Evolutionary conservation across 2,329 filamentous ascomycete genomes (phyloP).

Genomic region (Monosporascus cannonballus): DNA sequence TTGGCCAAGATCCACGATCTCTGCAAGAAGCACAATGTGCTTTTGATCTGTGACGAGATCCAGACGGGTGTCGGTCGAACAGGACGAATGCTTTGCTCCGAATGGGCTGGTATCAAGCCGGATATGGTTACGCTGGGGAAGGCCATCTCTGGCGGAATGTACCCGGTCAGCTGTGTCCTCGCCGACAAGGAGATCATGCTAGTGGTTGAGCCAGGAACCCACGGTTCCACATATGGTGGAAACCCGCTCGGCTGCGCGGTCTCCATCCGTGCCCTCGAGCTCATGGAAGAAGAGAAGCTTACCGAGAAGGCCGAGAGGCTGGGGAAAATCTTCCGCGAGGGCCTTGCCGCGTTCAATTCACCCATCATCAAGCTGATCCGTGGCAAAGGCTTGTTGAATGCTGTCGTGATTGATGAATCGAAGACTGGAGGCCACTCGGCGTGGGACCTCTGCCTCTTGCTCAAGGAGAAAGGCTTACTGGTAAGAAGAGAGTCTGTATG

Average conservation of each 20-base stretch:
- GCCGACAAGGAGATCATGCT: conserved; percentile 89
- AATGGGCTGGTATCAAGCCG: conserved; percentile 93
- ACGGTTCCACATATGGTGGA: conserved; percentile 96
- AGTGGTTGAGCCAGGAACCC: conserved; percentile 90
- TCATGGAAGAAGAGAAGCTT: conserved; percentile 87
- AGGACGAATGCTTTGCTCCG: conserved; percentile 84
- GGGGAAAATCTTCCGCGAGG: conserved; percentile 76
- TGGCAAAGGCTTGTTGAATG: conserved; percentile 91
- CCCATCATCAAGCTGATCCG: conserved; percentile 78
- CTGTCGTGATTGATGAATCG: conserved; percentile 89
- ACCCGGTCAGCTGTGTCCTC: conserved; percentile 93
- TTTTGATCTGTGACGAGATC: conserved; percentile 97
- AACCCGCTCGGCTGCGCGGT: conserved; percentile 95
- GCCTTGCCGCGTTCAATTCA: conserved; percentile 67
- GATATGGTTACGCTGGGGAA: conserved; percentile 94
- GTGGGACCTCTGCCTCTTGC: conserved; percentile 92
- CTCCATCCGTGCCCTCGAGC: conserved; percentile 88
- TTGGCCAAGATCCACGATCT: conserved; percentile 72
- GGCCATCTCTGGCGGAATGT: conserved; percentile 97
- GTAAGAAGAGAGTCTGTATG: conserved; percentile 45
- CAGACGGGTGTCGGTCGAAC: conserved; percentile 96
- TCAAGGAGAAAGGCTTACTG: conserved; percentile 92
- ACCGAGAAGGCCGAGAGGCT: conserved; percentile 75
- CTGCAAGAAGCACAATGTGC: conserved; percentile 91
- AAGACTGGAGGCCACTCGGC: conserved; percentile 80